Evolutionary conservation across 2,329 filamentous ascomycete species (phyloP), one percentile per base, ranked within the genome.

Genomic region (Aspergillus unguis): DNA sequence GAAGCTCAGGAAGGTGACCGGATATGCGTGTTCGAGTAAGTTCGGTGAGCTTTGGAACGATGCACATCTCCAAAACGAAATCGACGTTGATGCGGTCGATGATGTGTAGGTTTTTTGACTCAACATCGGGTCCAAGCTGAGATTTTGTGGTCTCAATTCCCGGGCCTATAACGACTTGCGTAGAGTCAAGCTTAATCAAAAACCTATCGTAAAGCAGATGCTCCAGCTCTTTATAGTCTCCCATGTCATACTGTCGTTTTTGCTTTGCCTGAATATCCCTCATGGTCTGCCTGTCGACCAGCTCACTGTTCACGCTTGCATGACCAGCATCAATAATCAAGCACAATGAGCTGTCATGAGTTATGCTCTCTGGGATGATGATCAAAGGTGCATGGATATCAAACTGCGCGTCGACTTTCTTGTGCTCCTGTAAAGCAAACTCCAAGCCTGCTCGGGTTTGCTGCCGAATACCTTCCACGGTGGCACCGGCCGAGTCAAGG

Each of bases 121-220:
- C 82, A 27, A 86, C 83, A 57, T 83, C 82, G 28, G 84, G 79
- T 9, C 82, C 80, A 3, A 99, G 78, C 62, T 96, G 90, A 4
- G 85, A 80, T 66, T 92, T 94, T 0, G 95, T 94, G 59, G 90
- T 88, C 49, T 95, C 87, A 44, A 99, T 90, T 0, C 92, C 95
- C 0, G 92, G 91, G 0, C 94, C 94, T 57, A 99, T 96, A 41
- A 99, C 80, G 17, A 99, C 85, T 71, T 99, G 94, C 0, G 94
- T 99, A 0, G 92, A 95, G 23, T 95, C 87, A 28, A 99, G 79
- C 66, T 95, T 95, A 62, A 99, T 83, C 38, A 90, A 78, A 70
- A 99, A 99, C 50, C 91, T 94, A 78, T 99, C 94, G 67, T 99
- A 99, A 88, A 99, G 95, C 62, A 96, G 79, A 11, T 87, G 88